phyloP scores from a whole-genome alignment of 2,329 filamentous ascomycete genomes.

The Fusarium sp. region DNA sequence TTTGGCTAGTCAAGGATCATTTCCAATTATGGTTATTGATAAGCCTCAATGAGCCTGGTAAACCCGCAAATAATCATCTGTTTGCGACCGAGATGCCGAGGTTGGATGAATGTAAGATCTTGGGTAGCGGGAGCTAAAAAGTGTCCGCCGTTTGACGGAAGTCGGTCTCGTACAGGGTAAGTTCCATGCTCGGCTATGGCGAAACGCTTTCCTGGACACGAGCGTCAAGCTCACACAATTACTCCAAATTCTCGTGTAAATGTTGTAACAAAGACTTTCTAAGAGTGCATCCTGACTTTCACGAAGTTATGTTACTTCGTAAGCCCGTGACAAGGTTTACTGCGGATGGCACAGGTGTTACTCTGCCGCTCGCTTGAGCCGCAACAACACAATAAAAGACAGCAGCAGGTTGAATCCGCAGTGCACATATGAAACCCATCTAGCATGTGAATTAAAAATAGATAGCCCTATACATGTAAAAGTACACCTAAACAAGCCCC shows the following conservation, averaged over 20 bases:
- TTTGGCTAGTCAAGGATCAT: not conserved
- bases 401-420: too few relatives aligned
- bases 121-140: not conserved
- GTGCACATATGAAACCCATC: not conserved
- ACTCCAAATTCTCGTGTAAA: not conserved
- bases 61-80: conserved; percentile 4
- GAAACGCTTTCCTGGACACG: not conserved
- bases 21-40: not conserved
- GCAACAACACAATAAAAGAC: fast-evolving
- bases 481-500: not conserved
- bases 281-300: too few relatives aligned
- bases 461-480: too few relatives aligned
- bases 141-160: not conserved
- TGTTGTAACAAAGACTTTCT: too few relatives aligned
- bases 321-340: too few relatives aligned
- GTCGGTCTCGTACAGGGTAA: conserved; percentile 6
- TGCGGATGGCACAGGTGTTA: too few relatives aligned
- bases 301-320: too few relatives aligned
- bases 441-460: not conserved
- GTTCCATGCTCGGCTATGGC: not conserved
- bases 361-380: too few relatives aligned
- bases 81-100: conserved; percentile 13
- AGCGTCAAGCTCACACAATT: not conserved
- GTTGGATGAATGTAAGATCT: not conserved
- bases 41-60: conserved; percentile 24